phyloP scores from a whole-genome alignment of 768 basidiomycete genomes.

The Boletus fagicola region DNA sequence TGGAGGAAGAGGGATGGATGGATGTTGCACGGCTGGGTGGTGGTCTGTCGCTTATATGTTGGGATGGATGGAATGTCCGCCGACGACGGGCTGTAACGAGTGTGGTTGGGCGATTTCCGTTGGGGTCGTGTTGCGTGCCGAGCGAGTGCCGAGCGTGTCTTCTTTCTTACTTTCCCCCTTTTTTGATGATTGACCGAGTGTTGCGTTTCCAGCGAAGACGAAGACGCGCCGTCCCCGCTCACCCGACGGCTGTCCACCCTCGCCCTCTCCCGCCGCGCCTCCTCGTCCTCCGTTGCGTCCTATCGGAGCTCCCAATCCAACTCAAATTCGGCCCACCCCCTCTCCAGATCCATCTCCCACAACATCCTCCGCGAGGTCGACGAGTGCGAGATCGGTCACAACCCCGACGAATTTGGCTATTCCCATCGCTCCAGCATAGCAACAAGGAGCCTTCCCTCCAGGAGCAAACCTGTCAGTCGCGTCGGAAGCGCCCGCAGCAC shows the following conservation, averaged over 20 bases:
- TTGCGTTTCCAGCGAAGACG: constrained; percentile 54
- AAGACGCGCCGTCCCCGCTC: constrained; percentile 66
- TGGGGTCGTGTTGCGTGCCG: not conserved
- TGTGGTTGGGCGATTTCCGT: not conserved
- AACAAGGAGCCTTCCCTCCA: constrained; percentile 24
- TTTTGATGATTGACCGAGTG: not conserved
- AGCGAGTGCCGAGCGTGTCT: constrained; percentile 3
- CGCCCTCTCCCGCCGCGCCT: constrained; percentile 47
- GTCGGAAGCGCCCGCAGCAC: constrained; percentile 22
- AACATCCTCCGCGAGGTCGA: constrained; percentile 31
- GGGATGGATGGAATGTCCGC: not conserved
- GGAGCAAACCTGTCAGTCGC: constrained; percentile 21
- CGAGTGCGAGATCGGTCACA: constrained; percentile 14
- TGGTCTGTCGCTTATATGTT: constrained; percentile 11
- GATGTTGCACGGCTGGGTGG: no score
- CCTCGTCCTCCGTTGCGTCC: constrained; percentile 41
- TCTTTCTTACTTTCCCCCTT: constrained; percentile 7
- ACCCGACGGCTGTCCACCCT: constrained; percentile 61
- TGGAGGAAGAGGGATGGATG: no score
- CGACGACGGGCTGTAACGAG: no score
- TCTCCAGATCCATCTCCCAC: constrained; percentile 31
- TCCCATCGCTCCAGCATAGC: constrained; percentile 9
- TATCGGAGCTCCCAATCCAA: constrained; percentile 18
- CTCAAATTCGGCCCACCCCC: constrained; percentile 10
- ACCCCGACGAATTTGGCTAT: constrained; percentile 28